phyloP scores from a whole-genome alignment of 306 rosid genomes.

The Cicer pinnatifidum region DNA sequence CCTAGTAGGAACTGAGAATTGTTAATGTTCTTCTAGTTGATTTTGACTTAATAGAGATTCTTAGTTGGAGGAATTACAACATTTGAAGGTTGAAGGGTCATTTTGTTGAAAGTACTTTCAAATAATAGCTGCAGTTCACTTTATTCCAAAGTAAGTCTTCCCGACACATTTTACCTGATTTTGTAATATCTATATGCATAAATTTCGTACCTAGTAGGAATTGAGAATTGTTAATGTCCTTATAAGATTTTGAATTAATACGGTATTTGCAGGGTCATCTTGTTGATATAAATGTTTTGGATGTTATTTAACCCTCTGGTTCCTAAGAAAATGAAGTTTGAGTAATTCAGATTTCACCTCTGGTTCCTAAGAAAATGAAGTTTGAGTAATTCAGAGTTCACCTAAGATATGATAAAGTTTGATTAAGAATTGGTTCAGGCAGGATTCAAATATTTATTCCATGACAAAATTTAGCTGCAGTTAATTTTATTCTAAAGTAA shows the following conservation, averaged over 20 bases:
- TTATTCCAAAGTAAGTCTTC: slow-evolving; percentile 31
- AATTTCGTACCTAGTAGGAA: slow-evolving; percentile 24
- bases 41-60: slow-evolving; percentile 41
- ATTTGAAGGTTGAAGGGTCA: slow-evolving; percentile 33
- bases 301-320: slow-evolving; percentile 10
- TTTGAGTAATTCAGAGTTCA: too few relatives aligned
- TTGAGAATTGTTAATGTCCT: slow-evolving; percentile 27
- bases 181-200: slow-evolving; percentile 35
- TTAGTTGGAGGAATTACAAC: slow-evolving; percentile 28
- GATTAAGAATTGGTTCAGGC: too few relatives aligned
- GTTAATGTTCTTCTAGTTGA: slow-evolving; percentile 34
- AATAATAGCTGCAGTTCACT: slow-evolving; percentile 29
- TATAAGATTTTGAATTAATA: slow-evolving; percentile 36
- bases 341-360: too few relatives aligned
- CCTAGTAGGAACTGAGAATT: slow-evolving; percentile 31
- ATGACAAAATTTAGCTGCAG: slow-evolving; percentile 21
- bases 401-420: too few relatives aligned
- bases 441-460: slow-evolving; percentile 8
- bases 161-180: slow-evolving; percentile 23
- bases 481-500: slow-evolving; percentile 34
- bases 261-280: slow-evolving; percentile 23
- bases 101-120: slow-evolving; percentile 35
- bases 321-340: too few relatives aligned
- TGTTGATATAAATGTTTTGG: slow-evolving; percentile 33
- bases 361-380: too few relatives aligned